Conservation (phyloP, 176 grass and related monocot species). For the Thinopyrum elongatum region DNA sequence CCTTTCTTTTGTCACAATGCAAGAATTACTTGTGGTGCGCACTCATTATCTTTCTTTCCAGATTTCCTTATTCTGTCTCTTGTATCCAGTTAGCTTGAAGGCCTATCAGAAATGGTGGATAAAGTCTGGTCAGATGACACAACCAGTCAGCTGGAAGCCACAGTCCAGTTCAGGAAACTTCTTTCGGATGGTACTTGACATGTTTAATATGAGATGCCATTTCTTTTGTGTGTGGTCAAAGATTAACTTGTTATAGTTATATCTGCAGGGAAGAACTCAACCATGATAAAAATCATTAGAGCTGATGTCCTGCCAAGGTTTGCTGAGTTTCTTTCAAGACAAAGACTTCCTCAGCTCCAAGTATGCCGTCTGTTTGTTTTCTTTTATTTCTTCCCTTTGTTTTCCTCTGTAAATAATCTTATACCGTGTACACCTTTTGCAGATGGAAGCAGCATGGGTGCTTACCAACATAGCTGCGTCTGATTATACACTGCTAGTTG, state of each 20-base stretch:
- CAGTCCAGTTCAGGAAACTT: constrained; percentile 70
- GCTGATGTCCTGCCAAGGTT: constrained; percentile 65
- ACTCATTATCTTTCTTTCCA: constrained; percentile 16
- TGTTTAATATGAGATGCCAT: not conserved
- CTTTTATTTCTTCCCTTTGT: not conserved
- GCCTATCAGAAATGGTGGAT: constrained; percentile 53
- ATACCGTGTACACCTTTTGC: constrained; percentile 11
- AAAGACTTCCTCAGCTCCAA: constrained; percentile 70
- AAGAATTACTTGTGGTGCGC: not conserved
- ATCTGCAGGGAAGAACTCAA: constrained; percentile 52
- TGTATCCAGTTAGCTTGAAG: constrained; percentile 65
- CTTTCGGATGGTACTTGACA: constrained; percentile 62
- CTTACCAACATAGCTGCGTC: constrained; percentile 89
- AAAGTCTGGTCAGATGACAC: constrained; percentile 66
- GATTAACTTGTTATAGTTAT: not conserved
- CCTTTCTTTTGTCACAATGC: not conserved
- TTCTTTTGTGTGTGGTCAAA: constrained; percentile 1
- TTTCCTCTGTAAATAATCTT: not conserved
- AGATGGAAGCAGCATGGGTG: constrained; percentile 82
- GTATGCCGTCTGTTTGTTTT: constrained; percentile 17
- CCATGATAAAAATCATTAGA: constrained; percentile 63
- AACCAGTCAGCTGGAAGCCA: constrained; percentile 63
- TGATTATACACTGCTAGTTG: constrained; percentile 71
- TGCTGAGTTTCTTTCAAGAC: constrained; percentile 69
- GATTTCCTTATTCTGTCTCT: constrained; percentile 33